Conservation (phyloP, 345 rosid genomes). For the Triadica sebifera region DNA sequence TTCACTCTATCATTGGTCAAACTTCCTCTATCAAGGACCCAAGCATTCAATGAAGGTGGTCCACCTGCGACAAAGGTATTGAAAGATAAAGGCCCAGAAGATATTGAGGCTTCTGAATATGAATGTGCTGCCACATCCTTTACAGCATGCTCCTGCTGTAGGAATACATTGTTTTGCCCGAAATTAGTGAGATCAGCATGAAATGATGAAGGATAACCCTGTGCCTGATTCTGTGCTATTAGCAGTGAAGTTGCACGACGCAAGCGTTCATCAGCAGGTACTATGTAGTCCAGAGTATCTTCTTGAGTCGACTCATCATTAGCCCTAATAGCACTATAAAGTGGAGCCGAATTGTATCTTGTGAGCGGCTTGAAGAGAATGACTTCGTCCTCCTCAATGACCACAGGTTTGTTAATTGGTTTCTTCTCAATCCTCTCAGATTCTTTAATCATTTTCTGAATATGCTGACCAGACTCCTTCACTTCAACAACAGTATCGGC, state of each 20-base stretch:
- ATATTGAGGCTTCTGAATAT: slow-evolving; percentile 32
- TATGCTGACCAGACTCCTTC: slow-evolving; percentile 19
- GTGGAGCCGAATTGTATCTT: slow-evolving; percentile 82
- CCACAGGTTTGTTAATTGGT: slow-evolving; percentile 36
- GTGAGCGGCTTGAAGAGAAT: slow-evolving; percentile 92
- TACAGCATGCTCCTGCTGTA: slow-evolving; percentile 44
- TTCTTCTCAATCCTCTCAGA: slow-evolving; percentile 33
- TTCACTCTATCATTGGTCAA: slow-evolving; percentile 37
- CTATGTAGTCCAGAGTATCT: slow-evolving; percentile 34
- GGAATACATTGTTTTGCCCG: slow-evolving; percentile 29
- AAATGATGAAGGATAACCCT: slow-evolving; percentile 37
- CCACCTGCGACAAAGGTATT: slow-evolving; percentile 46
- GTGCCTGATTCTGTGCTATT: slow-evolving; percentile 49
- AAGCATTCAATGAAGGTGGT: slow-evolving; percentile 80
- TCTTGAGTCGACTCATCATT: slow-evolving; percentile 33
- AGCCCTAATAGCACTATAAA: slow-evolving; percentile 29
- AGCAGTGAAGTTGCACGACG: slow-evolving; percentile 69
- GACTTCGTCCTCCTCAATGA: slow-evolving; percentile 86
- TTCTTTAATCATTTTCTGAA: slow-evolving; percentile 12
- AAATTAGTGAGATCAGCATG: slow-evolving; percentile 47
- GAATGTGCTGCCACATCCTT: slow-evolving; percentile 26
- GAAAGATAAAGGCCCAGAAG: slow-evolving; percentile 10
- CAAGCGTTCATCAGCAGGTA: slow-evolving; percentile 60
- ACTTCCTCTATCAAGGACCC: slow-evolving; percentile 61
- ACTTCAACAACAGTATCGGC: slow-evolving; percentile 2